These are phyloP conservation scores for Sporothrix euskadiensis DNA, from an alignment of 2,329 filamentous ascomycete species.

Conservation along the genomic window DNA sequence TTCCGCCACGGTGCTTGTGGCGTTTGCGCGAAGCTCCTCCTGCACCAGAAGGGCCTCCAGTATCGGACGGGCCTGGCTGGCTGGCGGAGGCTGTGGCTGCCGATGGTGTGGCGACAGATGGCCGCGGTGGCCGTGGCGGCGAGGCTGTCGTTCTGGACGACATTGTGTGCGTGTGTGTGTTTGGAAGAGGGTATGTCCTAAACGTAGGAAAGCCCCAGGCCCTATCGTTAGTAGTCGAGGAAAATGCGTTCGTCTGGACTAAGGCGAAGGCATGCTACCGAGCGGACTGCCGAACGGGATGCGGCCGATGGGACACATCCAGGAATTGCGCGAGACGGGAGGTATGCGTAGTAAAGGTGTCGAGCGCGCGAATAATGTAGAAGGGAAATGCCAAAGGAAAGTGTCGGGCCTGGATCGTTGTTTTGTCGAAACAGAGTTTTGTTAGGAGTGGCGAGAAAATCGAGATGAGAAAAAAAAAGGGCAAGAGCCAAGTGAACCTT, in stretches of 20 bases:
- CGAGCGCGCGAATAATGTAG: neutral
- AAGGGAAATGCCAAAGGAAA: neutral
- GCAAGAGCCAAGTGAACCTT: constrained; percentile 1
- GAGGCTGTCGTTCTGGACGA: neutral
- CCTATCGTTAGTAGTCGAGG: neutral
- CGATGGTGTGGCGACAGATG: neutral
- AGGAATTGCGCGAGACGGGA: neutral
- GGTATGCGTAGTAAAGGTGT: neutral
- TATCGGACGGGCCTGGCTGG: neutral
- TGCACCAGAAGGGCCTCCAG: neutral
- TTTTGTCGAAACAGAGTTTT: neutral
- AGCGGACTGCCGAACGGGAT: constrained; percentile 16
- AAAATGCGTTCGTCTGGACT: neutral
- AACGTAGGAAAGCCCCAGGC: neutral
- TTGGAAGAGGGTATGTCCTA: neutral
- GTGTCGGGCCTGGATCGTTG: neutral
- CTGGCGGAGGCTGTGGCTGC: neutral
- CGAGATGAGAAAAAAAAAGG: neutral
- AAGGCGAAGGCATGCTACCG: constrained; percentile 27
- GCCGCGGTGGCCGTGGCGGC: neutral
- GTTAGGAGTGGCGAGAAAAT: neutral
- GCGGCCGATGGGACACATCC: constrained; percentile 6
- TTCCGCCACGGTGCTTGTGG: constrained; percentile 73
- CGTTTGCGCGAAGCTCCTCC: constrained; percentile 52
- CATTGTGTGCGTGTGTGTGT: neutral